phyloP scores from a whole-genome alignment of 495 filamentous ascomycete species.

The Aspergillus haitiensis region DNA sequence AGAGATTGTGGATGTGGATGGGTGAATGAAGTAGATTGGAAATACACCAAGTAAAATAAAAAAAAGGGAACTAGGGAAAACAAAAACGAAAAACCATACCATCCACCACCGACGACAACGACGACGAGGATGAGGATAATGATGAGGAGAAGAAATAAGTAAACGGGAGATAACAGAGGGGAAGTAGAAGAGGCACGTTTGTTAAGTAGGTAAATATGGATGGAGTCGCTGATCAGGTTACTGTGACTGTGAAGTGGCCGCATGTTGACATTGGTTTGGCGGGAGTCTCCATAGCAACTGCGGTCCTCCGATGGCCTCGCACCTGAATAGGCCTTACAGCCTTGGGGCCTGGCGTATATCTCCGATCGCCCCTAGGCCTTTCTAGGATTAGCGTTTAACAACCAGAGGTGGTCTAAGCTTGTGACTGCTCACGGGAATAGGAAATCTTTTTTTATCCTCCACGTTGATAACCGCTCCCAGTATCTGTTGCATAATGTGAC shows the following conservation, averaged over 20 bases:
- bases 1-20: constrained; percentile 16
- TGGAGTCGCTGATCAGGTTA: constrained; percentile 4
- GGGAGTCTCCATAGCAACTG: constrained; percentile 45
- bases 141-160: constrained; percentile 21
- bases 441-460: constrained; percentile 17
- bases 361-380: constrained; percentile 34
- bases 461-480: background rate
- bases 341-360: constrained; percentile 21
- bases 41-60: constrained; percentile 14
- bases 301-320: constrained; percentile 11
- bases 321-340: constrained; percentile 26
- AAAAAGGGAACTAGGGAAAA: constrained; percentile 5
- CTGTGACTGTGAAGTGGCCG: constrained; percentile 1
- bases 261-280: constrained; percentile 36
- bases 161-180: constrained; percentile 8
- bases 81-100: constrained; percentile 15
- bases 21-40: constrained; percentile 16
- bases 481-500: background rate
- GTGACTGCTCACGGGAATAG: constrained; percentile 5
- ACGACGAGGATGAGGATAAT: constrained; percentile 20
- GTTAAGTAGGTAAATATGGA: constrained; percentile 19
- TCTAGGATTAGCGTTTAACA: constrained; percentile 24
- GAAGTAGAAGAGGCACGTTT: constrained; percentile 18
- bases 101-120: constrained; percentile 16
- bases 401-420: constrained; percentile 28